phyloP scores from a whole-genome alignment of 305 asterid species.

The Solanum hybrid region DNA sequence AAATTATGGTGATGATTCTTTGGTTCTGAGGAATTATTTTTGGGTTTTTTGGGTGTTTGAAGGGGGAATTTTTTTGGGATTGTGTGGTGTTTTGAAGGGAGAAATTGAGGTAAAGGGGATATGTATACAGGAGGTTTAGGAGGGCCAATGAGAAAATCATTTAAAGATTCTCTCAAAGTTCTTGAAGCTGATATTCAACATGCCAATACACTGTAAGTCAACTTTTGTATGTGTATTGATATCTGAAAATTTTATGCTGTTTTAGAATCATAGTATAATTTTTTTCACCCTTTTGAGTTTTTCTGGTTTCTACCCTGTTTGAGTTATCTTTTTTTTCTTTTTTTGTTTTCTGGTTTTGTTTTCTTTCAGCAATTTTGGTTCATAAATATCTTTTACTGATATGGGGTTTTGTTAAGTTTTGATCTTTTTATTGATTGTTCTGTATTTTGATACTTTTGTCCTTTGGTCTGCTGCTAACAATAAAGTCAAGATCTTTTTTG shows the following conservation, averaged over 20 bases:
- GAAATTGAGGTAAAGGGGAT: background rate
- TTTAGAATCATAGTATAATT: background rate
- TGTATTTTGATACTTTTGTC: background rate
- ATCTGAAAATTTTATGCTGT: background rate
- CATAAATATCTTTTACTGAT: background rate
- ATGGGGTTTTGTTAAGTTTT: background rate
- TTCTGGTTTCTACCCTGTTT: background rate
- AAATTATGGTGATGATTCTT: background rate
- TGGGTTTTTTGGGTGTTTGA: background rate
- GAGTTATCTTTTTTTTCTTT: background rate
- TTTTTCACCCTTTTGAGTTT: background rate
- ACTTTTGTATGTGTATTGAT: background rate
- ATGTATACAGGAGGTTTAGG: conserved; percentile 4
- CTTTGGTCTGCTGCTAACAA: background rate
- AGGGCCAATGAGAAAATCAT: conserved; percentile 16
- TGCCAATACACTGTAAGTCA: conserved; percentile 22
- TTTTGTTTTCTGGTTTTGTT: background rate
- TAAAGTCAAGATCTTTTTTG: background rate
- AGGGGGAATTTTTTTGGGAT: background rate
- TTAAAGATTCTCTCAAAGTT: conserved; percentile 23
- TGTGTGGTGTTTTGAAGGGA: background rate
- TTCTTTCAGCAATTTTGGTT: background rate
- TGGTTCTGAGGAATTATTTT: background rate
- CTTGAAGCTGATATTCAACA: conserved; percentile 30
- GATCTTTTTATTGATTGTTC: background rate